Conservation (phyloP, 805 yeast genomes). For the Debaryomyces tyrocola region DNA sequence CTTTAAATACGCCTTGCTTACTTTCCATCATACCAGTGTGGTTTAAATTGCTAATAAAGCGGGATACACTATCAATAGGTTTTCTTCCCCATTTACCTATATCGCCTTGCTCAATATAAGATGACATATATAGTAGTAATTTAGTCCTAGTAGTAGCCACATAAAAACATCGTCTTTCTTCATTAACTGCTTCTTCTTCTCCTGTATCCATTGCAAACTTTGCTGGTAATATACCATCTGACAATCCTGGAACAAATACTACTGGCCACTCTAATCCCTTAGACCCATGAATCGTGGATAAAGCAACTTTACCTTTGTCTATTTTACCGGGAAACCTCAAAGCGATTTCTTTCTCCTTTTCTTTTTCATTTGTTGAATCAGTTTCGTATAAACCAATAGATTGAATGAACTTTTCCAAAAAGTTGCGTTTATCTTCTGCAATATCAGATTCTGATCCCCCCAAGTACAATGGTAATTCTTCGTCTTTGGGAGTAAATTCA, state of each 20-base stretch:
- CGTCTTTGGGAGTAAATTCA: constrained; percentile 34
- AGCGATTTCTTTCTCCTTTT: neutral
- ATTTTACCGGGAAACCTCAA: neutral
- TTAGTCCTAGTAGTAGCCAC: constrained; percentile 90
- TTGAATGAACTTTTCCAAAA: constrained; percentile 25
- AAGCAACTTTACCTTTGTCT: constrained; percentile 26
- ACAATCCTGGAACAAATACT: constrained; percentile 76
- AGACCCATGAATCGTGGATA: constrained; percentile 89
- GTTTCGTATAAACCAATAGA: constrained; percentile 37
- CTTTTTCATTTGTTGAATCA: constrained; percentile 10
- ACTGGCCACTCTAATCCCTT: constrained; percentile 96
- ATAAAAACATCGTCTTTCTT: constrained; percentile 81
- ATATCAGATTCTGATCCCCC: constrained; percentile 11
- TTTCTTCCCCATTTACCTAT: constrained; percentile 19
- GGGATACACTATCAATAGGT: constrained; percentile 22
- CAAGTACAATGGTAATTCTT: constrained; percentile 13
- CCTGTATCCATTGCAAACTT: constrained; percentile 39
- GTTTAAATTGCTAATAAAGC: constrained; percentile 22
- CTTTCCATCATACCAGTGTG: constrained; percentile 7
- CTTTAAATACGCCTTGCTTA: constrained; percentile 18
- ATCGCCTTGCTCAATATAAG: constrained; percentile 16
- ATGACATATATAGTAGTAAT: constrained; percentile 47
- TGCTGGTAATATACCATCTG: constrained; percentile 68
- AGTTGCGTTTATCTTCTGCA: constrained; percentile 13
- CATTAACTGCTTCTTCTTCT: constrained; percentile 47